Base-by-base conservation (phyloP, 1,284 basidiomycete species). In the Moniliella sp. region DNA sequence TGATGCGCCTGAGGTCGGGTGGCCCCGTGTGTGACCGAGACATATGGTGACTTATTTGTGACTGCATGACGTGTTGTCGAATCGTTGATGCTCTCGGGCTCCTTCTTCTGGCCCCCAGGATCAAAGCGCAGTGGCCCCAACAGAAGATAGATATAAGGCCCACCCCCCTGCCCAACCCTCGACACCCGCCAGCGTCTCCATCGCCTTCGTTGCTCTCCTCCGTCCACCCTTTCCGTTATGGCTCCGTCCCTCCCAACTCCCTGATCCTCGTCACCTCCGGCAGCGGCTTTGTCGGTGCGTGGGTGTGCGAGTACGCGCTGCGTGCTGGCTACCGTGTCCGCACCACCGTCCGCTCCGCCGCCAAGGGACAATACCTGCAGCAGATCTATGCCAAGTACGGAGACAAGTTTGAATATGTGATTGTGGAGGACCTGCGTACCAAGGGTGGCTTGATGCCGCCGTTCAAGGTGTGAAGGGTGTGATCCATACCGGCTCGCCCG, bases 391-490 rank as follows among this genome's bases (percentile, higher is more conserved):
- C 31, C 11, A 60, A 64, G 31, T 54, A 48, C 30, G 59, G 62
- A 37, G 64, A 65, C 36, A 64, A 64, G n/a, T n/a, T 71, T 41
- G 66, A 69, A 41, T 52, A 67, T 48, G 66, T 65, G 16, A 61
- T 71, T 25, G 70, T 72, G 1, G 62, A 67, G 27, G 72, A 74
- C 50, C 70, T 73, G 46, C 67, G 65, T 8, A 58, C 67, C 62
- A 66, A 69, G 5, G 71, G 69, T 11, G 70, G 2, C 76, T 76
- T 41, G 74, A 76, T 45, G 70, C 74, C 25, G 73, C 72, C 1
- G 72, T 77, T 18, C 70, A 71, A 49, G 73, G 65, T 1, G 69
- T 76, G 0, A 68, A 72, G 40, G 73, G 64, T 3, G 69, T 78
- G 17, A 64, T 62, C 19, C 72, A 74, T 53, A 69, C 64, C 3